These are phyloP conservation scores for Metrosideros polymorpha DNA, from an alignment of 441 rosid genomes.

Conservation along the genomic window DNA sequence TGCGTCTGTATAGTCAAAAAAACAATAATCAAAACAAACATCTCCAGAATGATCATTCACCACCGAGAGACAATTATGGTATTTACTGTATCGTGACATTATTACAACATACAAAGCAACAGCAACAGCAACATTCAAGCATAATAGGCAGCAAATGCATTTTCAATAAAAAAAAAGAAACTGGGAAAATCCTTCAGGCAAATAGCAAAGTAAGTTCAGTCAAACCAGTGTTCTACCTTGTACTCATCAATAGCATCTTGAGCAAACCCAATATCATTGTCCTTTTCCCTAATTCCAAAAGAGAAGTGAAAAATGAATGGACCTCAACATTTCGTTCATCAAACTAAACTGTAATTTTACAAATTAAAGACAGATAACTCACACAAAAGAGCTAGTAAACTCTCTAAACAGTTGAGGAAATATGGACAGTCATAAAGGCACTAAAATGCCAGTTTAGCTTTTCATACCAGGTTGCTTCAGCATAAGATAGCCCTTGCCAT, in stretches of 20 bases:
- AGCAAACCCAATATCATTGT: constrained; percentile 82
- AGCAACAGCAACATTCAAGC: neutral
- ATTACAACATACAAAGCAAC: neutral
- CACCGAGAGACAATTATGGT: neutral
- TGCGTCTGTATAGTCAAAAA: neutral
- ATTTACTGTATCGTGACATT: neutral
- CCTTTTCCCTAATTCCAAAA: constrained; percentile 79
- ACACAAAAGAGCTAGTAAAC: neutral
- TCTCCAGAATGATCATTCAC: neutral
- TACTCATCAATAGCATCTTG: constrained; percentile 94
- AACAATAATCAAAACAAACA: neutral
- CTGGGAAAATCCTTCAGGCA: neutral
- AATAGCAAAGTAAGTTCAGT: constrained; percentile 1
- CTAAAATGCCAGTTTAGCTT: neutral
- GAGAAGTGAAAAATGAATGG: neutral
- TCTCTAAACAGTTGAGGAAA: neutral
- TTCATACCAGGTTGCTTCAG: constrained; percentile 97
- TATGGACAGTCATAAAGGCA: neutral
- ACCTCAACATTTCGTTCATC: neutral
- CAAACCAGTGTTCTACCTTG: constrained; percentile 46
- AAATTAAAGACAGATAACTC: neutral
- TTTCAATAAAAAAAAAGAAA: neutral
- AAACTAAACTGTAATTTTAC: neutral
- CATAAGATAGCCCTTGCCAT: constrained; percentile 99
- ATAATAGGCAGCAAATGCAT: neutral